Evolutionary conservation across 257 asterid species (phyloP), one percentile per base, ranked within the genome.

Genomic region (Osmanthus fragrans): DNA sequence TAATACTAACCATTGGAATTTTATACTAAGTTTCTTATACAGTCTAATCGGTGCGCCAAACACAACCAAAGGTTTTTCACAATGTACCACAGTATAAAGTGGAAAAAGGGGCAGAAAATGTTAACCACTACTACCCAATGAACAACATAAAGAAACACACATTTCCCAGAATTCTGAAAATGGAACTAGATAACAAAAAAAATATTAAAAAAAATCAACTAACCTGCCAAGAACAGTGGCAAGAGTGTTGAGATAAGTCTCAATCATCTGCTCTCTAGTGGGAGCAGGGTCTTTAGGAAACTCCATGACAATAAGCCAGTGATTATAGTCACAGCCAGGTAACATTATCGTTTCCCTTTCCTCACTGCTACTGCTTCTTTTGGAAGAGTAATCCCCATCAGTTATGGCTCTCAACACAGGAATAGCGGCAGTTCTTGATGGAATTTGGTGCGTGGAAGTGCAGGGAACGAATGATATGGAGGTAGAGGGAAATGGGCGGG

Each of bases 281-380:
- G 99, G 99, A 27, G 95, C 94, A 73, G 97, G 99, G 88, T 96
- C 99, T 70, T 93, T 93, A 32, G 99, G 97, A 75, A 96, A 96
- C 84, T 96, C 99, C 99, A 96, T 88, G 47, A 96, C 99, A 76
- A 96, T 90, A 49, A 96, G 92, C 97, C 99, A 96, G 78, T 96
- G 99, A 33, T 92, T 96, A 79, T 96, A 96, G 84, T 96, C 99
- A 82, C 99, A 96, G n/a, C 99, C 99, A 33, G 99, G 98, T 54
- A 96, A 72, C 96, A 88, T 92, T 72, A 93, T 96, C 81, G 97
- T 87, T 73, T 93, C 99, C 85, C 94, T 89, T 49, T 93, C 96
- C 71, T 96, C 99, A 33, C 84, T 83, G 77, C 83, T 79, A 67
- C 79, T 80, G 73, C 85, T 84, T 78, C 94, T 91, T 81, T 77